Conservation (phyloP, 768 basidiomycete genomes). For the Boletus tylopilopsis region DNA sequence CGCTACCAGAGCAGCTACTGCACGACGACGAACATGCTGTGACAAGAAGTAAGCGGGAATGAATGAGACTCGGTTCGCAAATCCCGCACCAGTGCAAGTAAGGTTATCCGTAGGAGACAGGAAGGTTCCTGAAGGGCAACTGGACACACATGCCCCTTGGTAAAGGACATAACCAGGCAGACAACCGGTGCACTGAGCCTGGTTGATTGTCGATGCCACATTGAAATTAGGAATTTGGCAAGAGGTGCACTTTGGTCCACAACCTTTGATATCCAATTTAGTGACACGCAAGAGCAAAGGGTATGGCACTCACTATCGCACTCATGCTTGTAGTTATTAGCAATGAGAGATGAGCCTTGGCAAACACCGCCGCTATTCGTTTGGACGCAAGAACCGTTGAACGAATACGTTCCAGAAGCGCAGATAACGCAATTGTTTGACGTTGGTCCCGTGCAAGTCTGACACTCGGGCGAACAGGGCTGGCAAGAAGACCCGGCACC, state of each 20-base stretch:
- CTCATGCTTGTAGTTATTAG: conserved; percentile 76
- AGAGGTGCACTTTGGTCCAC: conserved; percentile 77
- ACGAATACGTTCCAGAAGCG: conserved; percentile 52
- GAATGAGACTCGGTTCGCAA: not conserved
- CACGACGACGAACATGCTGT: conserved; percentile 73
- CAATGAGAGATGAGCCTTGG: conserved; percentile 63
- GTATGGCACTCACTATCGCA: conserved; percentile 60
- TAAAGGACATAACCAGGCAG: conserved; percentile 73
- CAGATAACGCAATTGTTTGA: conserved; percentile 74
- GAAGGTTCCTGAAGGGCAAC: conserved; percentile 73
- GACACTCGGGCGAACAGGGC: conserved; percentile 61
- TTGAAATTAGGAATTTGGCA: conserved; percentile 75
- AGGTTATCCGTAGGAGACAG: conserved; percentile 66
- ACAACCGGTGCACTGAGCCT: conserved; percentile 74
- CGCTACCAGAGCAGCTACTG: conserved; percentile 61
- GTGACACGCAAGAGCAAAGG: not conserved
- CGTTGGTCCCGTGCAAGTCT: conserved; percentile 64
- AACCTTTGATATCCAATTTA: conserved; percentile 43
- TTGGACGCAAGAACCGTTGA: conserved; percentile 69
- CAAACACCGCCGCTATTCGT: conserved; percentile 70
- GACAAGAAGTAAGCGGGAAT: conserved; percentile 8
- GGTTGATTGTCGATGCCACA: conserved; percentile 57
- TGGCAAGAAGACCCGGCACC: conserved; percentile 51
- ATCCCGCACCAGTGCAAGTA: conserved; percentile 65
- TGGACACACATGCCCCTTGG: conserved; percentile 62